phyloP scores from a whole-genome alignment of 2,329 filamentous ascomycete genomes.

The Claviceps sp. region DNA sequence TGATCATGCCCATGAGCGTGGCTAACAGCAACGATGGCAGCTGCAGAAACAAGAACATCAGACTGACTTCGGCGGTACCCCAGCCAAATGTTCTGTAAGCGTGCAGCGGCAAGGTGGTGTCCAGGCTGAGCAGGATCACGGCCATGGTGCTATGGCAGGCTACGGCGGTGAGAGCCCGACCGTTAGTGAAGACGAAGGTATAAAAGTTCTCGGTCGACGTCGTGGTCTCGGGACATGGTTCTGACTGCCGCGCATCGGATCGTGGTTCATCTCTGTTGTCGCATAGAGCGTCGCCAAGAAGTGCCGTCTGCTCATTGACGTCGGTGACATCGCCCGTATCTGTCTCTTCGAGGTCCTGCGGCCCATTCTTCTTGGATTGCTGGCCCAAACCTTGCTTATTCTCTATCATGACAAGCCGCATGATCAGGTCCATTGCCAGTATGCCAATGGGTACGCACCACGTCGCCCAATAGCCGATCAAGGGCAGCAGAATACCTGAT shows the following conservation, averaged over 20 bases:
- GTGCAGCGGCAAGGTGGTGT: not conserved
- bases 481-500: not conserved
- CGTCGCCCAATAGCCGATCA: not conserved
- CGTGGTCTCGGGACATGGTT: not conserved
- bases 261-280: not conserved
- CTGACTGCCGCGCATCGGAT: not conserved
- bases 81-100: not conserved
- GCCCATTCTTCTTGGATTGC: too few species aligned
- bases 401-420: not conserved
- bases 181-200: not conserved
- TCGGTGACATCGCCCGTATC: not conserved
- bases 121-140: not conserved
- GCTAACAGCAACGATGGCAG: not conserved
- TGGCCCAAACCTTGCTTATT: not conserved
- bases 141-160: not conserved
- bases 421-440: not conserved
- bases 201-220: not conserved
- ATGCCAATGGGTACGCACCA: not conserved
- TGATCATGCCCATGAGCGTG: not conserved
- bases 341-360: not conserved
- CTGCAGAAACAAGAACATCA: not conserved
- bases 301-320: not conserved
- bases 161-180: not conserved
- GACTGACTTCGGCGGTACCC: not conserved
- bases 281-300: not conserved